Percentiles rank a stretch among this genome's conserved stretches.
These are phyloP conservation scores for Hirsutella thompsonii DNA, from an alignment of 2,329 filamentous ascomycete species.

Conservation along the genomic window DNA sequence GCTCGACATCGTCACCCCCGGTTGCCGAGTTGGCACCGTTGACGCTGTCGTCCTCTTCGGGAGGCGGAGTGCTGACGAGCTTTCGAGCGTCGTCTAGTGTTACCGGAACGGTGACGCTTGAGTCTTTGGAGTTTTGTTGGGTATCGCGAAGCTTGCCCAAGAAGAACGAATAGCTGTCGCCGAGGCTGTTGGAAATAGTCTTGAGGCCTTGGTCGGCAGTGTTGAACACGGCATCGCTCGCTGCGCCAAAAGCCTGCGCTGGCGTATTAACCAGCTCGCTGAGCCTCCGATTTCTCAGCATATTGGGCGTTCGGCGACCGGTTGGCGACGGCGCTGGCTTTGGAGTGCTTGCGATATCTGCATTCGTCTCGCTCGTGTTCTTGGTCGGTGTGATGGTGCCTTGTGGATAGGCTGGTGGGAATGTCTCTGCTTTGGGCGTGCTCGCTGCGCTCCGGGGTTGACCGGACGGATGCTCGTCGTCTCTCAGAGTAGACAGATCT, in stretches of 20 bases:
- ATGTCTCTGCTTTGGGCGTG: slow-evolving; percentile 38
- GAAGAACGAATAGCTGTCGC: slow-evolving; percentile 87
- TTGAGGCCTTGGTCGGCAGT: slow-evolving; percentile 88
- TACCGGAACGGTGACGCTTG: slow-evolving; percentile 55
- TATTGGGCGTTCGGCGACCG: slow-evolving; percentile 30
- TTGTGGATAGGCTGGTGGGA: slow-evolving; percentile 42
- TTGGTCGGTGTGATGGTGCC: slow-evolving; percentile 20
- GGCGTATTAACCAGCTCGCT: slow-evolving; percentile 81
- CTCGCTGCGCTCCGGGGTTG: slow-evolving; percentile 43
- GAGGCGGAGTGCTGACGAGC: slow-evolving; percentile 63
- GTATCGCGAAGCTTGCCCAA: slow-evolving; percentile 77
- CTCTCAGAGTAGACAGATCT: slow-evolving; percentile 76
- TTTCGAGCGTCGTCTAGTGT: slow-evolving; percentile 89
- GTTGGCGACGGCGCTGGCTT: slow-evolving; percentile 25
- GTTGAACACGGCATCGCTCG: slow-evolving; percentile 72
- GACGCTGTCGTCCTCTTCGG: slow-evolving; percentile 49
- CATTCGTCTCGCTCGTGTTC: slow-evolving; percentile 17
- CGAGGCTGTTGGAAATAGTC: slow-evolving; percentile 79
- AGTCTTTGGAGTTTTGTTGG: slow-evolving; percentile 27
- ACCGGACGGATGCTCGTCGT: slow-evolving; percentile 61
- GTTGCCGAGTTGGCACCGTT: slow-evolving; percentile 16
- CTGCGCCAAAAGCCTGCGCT: slow-evolving; percentile 66
- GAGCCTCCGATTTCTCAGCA: slow-evolving; percentile 58
- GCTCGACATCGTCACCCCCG: slow-evolving; percentile 28
- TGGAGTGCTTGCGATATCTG: slow-evolving; percentile 17